phyloP scores from a whole-genome alignment of 2,329 filamentous ascomycete species.

The Calonectria pseudoturangicola region DNA sequence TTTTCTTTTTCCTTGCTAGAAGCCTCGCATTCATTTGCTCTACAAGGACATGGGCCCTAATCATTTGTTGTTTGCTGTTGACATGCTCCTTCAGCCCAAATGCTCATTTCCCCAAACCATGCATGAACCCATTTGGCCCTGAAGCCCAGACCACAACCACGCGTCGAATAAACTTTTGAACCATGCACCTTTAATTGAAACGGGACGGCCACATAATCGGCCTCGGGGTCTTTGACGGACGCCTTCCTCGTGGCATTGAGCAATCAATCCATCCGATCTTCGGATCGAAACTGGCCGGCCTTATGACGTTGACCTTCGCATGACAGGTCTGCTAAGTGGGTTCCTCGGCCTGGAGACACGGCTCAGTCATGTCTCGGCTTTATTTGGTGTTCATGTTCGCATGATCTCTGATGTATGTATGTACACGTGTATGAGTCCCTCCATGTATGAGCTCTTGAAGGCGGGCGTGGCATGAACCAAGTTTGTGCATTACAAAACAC shows the following conservation, averaged over 20 bases:
- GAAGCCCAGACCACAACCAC: conserved; percentile 23
- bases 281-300: not conserved
- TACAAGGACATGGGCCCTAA: not conserved
- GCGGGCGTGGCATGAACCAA: not conserved
- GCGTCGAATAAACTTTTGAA: conserved; percentile 20
- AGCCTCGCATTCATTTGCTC: not conserved
- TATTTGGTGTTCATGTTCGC: conserved; percentile 16
- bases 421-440: not conserved
- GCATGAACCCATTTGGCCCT: conserved; percentile 37
- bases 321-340: not conserved
- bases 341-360: not conserved
- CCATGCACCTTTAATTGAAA: conserved; percentile 28
- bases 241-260: conserved; percentile 19
- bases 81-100: conserved; percentile 5
- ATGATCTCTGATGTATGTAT: not conserved
- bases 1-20: not conserved
- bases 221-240: conserved; percentile 9
- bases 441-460: not conserved
- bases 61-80: not conserved
- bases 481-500: not conserved
- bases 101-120: conserved; percentile 29
- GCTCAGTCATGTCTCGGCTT: conserved; percentile 13
- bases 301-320: not conserved
- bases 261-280: not conserved
- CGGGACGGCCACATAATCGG: conserved; percentile 29